A percentile compares a stretch with the other conserved stretches of the same genome.
These are phyloP conservation scores for Penicillium diatomitis DNA, from an alignment of 495 filamentous ascomycete species.

Conservation along the genomic window DNA sequence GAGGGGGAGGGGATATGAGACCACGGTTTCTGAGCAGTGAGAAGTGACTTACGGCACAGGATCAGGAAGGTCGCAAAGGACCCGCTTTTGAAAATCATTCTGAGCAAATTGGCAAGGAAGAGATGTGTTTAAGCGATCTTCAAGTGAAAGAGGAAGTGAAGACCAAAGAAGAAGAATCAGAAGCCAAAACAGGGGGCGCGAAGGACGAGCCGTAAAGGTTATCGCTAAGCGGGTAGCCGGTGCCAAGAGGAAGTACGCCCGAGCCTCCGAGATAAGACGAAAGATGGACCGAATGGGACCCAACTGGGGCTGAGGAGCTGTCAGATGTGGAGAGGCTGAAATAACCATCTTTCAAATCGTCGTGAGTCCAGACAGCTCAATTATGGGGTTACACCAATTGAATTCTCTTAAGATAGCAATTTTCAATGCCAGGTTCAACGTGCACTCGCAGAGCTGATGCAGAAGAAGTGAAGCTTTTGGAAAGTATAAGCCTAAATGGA, in stretches of 20 bases:
- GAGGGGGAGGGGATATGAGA: not conserved
- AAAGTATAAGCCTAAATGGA: too few relatives aligned
- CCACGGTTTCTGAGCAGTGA: too few relatives aligned
- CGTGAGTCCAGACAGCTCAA: too few relatives aligned
- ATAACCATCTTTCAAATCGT: too few relatives aligned
- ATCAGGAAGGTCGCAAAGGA: conserved; percentile 92
- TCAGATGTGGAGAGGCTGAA: too few relatives aligned
- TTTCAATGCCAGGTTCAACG: too few relatives aligned
- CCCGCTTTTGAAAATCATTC: conserved; percentile 34
- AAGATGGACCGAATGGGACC: not conserved
- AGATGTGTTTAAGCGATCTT: not conserved
- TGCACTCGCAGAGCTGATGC: too few relatives aligned
- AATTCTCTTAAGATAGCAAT: too few relatives aligned
- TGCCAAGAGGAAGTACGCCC: conserved; percentile 10
- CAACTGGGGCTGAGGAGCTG: not conserved
- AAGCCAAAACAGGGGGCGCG: conserved; percentile 7
- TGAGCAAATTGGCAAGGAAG: conserved; percentile 5
- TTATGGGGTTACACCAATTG: too few relatives aligned
- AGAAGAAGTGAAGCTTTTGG: too few relatives aligned
- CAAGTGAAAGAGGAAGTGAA: not conserved
- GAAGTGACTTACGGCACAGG: conserved; percentile 65
- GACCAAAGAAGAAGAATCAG: conserved; percentile 2
- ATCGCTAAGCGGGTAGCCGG: conserved; percentile 11
- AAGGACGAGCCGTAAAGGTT: conserved; percentile 3
- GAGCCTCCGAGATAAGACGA: conserved; percentile 9